Evolutionary conservation across 2,329 filamentous ascomycete species (phyloP).

Genomic region (Elsinoe arachidis): DNA sequence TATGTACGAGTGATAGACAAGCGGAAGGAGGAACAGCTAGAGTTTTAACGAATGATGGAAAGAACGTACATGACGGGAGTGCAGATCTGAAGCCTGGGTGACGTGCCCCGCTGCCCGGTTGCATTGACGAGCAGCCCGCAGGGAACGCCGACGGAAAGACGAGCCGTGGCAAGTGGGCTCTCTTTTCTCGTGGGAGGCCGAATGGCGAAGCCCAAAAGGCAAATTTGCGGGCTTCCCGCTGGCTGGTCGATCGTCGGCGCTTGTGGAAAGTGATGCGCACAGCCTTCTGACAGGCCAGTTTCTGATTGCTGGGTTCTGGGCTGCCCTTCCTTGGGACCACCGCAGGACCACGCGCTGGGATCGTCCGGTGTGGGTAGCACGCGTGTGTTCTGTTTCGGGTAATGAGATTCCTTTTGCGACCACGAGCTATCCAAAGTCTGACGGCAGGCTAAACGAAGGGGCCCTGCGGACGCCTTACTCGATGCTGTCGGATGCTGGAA

Average conservation of each 20-base stretch:
- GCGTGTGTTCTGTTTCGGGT: slow-evolving; percentile 5
- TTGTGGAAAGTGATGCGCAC: slow-evolving; percentile 14
- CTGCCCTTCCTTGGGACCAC: neutral
- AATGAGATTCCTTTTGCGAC: slow-evolving; percentile 8
- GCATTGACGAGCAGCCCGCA: slow-evolving; percentile 11
- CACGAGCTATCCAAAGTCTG: neutral
- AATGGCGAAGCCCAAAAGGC: neutral
- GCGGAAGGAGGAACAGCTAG: slow-evolving; percentile 7
- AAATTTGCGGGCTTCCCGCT: slow-evolving; percentile 3
- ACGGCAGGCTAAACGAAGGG: neutral
- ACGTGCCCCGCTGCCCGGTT: slow-evolving; percentile 14
- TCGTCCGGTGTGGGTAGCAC: neutral
- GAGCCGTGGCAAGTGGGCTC: slow-evolving; percentile 7
- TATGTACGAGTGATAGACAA: slow-evolving; percentile 11
- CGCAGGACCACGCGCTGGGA: neutral
- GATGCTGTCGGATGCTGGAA: neutral
- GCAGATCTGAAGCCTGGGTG: slow-evolving; percentile 12
- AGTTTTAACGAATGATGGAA: slow-evolving; percentile 12
- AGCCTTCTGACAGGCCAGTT: slow-evolving; percentile 3
- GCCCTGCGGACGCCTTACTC: neutral
- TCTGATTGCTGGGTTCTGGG: neutral
- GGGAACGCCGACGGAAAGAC: slow-evolving; percentile 9
- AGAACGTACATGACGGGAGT: slow-evolving; percentile 13
- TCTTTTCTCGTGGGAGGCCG: neutral
- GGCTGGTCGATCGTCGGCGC: slow-evolving; percentile 12